Evolutionary conservation across 1,284 basidiomycete species (phyloP).

Genomic region (Neotropicomus parvogracilis): DNA sequence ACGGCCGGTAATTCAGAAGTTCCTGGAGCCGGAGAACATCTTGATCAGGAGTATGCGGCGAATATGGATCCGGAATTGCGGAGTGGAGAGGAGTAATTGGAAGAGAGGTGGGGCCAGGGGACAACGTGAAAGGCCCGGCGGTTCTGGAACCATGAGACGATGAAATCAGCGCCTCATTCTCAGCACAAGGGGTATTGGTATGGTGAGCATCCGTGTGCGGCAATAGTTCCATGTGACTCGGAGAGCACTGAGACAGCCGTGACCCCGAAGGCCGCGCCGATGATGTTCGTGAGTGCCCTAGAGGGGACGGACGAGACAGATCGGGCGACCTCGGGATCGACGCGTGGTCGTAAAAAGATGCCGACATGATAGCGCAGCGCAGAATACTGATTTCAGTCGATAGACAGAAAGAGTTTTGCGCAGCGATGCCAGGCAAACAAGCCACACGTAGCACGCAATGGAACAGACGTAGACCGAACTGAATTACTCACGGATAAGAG

Average conservation of each 20-base stretch:
- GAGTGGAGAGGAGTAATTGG: constrained; percentile 33
- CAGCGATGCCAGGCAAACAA: constrained; percentile 19
- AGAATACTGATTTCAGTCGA: constrained; percentile 27
- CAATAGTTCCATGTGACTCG: constrained; percentile 21
- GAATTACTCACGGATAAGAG: constrained; percentile 27
- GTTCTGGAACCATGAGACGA: constrained; percentile 42
- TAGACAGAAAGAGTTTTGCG: constrained; percentile 29
- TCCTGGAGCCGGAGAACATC: constrained; percentile 32
- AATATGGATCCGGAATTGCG: constrained; percentile 39
- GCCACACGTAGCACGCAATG: constrained; percentile 34
- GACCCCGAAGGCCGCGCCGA: constrained; percentile 27
- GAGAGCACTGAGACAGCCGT: constrained; percentile 18
- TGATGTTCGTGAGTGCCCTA: constrained; percentile 29
- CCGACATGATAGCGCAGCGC: constrained; percentile 15
- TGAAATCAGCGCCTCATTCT: constrained; percentile 35
- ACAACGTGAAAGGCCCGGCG: constrained; percentile 40
- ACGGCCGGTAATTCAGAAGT: constrained; percentile 35
- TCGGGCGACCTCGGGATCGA: constrained; percentile 31
- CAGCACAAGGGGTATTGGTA: constrained; percentile 24
- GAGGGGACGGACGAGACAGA: constrained; percentile 32
- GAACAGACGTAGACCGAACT: constrained; percentile 27
- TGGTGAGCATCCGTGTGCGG: constrained; percentile 21
- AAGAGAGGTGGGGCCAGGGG: constrained; percentile 29
- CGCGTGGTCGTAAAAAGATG: constrained; percentile 8
- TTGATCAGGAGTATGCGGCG: constrained; percentile 30